phyloP scores from a whole-genome alignment of 139 green algal genomes.

The Desmodesmus armatus region DNA sequence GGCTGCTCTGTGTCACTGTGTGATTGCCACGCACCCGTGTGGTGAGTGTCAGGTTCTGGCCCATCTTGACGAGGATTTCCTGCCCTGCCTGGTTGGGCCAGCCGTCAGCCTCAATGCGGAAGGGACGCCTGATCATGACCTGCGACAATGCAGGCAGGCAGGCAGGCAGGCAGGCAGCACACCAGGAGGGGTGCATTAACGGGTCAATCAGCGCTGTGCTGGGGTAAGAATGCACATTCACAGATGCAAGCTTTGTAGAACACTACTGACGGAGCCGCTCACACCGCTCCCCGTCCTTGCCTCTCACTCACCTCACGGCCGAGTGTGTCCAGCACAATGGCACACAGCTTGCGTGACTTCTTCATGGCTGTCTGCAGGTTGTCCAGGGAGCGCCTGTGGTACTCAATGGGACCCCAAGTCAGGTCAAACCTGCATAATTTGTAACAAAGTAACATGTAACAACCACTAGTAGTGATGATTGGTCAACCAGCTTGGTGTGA shows the following conservation, averaged over 20 bases:
- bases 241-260: neutral
- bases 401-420: constrained; percentile 82
- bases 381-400: constrained; percentile 79
- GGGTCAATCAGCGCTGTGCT: too few species aligned
- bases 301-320: constrained; percentile 76
- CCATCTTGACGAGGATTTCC: constrained; percentile 58
- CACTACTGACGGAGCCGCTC: neutral
- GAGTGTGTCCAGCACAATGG: constrained; percentile 88
- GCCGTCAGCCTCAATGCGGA: constrained; percentile 73
- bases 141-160: neutral
- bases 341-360: constrained; percentile 75
- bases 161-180: neutral
- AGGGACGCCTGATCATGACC: constrained; percentile 48
- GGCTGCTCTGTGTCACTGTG: constrained; percentile 20
- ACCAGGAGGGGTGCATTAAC: neutral
- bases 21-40: too few species aligned
- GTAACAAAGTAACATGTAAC: neutral
- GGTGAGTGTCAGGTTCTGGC: constrained; percentile 65
- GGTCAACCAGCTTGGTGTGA: neutral
- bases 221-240: too few species aligned
- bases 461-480: neutral
- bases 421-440: constrained; percentile 74
- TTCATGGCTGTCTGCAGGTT: constrained; percentile 85
- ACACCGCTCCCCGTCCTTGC: neutral
- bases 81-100: constrained; percentile 76